Evolutionary conservation across 1,284 basidiomycete genomes (phyloP).

Genomic region (Ustilago hordei): DNA sequence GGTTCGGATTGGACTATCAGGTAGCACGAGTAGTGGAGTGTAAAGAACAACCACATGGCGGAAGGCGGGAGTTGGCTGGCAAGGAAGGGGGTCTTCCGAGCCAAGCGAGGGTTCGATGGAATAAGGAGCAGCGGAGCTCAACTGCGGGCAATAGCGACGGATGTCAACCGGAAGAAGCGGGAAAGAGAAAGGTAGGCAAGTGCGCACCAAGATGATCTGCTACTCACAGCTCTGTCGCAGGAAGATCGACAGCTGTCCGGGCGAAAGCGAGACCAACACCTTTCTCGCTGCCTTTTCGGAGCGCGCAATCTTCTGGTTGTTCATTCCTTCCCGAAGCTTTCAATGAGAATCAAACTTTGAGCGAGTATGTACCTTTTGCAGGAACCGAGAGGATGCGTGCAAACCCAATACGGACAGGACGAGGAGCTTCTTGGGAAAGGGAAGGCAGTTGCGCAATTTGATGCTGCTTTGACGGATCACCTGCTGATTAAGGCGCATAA

Average conservation of each 20-base stretch:
- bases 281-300: not conserved
- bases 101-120: conserved; percentile 37
- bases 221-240: not conserved
- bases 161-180: not conserved
- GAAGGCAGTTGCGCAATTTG: conserved; percentile 10
- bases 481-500: conserved; percentile 11
- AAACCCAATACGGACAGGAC: too few relatives aligned
- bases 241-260: not conserved
- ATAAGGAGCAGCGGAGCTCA: conserved; percentile 26
- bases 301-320: not conserved
- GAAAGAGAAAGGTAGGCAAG: not conserved
- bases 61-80: conserved; percentile 15
- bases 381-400: too few relatives aligned
- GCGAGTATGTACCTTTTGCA: too few relatives aligned
- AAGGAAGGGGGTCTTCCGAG: conserved; percentile 38
- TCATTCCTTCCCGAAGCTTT: not conserved
- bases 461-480: not conserved
- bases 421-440: not conserved
- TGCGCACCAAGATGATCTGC: conserved; percentile 5
- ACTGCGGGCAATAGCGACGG: not conserved
- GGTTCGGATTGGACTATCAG: not conserved
- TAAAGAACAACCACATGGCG: conserved; percentile 2
- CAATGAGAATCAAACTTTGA: not conserved
- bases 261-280: conserved; percentile 23
- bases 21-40: not conserved